Percentiles rank a stretch among this genome's conserved stretches.
Evolutionary conservation across 768 basidiomycete genomes (phyloP).

Genomic region (Boletus reticulatus): DNA sequence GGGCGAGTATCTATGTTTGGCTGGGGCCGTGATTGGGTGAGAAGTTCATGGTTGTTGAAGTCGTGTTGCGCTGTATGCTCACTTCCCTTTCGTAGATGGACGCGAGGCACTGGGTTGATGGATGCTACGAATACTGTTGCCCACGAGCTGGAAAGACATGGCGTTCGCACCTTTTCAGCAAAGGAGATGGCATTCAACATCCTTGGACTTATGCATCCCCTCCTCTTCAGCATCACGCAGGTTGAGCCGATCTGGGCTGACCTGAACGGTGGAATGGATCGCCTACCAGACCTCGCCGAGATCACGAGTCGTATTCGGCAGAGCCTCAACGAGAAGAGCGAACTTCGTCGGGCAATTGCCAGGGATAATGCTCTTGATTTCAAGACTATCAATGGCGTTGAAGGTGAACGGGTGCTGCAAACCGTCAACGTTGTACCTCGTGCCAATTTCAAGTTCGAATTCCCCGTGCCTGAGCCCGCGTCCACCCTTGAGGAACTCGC

Average conservation of each 20-base stretch:
- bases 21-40: constrained; percentile 97
- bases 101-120: constrained; percentile 97
- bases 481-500: constrained; percentile 70
- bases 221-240: constrained; percentile 98
- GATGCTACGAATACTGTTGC: constrained; percentile 92
- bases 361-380: constrained; percentile 96
- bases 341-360: constrained; percentile 89
- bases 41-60: constrained; percentile 24
- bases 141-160: constrained; percentile 87
- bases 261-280: constrained; percentile 97
- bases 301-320: constrained; percentile 85
- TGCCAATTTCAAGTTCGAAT: constrained; percentile 96
- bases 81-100: constrained; percentile 62
- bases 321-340: constrained; percentile 80
- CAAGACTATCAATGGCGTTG: constrained; percentile 84
- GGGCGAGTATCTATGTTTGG: constrained; percentile 98
- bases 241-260: constrained; percentile 99
- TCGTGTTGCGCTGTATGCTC: constrained; percentile 9
- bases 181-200: constrained; percentile 99
- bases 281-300: constrained; percentile 90
- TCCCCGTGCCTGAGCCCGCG: constrained; percentile 79
- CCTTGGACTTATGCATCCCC: constrained; percentile 97
- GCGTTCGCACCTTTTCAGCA: constrained; percentile 96
- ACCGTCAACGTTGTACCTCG: constrained; percentile 92
- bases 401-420: constrained; percentile 90